Base-by-base conservation (phyloP, 192 early-diverging fungal genomes). In the Backusella luteola region DNA sequence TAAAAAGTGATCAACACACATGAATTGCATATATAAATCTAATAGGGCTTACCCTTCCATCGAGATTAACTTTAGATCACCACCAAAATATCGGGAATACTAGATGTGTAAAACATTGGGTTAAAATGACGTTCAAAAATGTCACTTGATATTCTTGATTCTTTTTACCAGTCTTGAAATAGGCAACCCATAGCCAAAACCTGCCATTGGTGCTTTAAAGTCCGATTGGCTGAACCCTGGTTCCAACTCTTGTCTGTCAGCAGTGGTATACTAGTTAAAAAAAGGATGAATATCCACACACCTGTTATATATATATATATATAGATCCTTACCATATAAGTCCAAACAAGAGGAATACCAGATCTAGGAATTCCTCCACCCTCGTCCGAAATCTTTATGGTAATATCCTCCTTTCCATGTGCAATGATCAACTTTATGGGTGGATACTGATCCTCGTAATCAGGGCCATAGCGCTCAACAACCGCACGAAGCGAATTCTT, bases 81-180 rank as follows among this genome's bases (percentile, higher is more conserved):
- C 97, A 73, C 97, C 97, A 89, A 97, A 97, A 81, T 99, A 99
- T 34, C 96, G 91, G 6, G 97, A 94, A 85, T 98, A 98, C 69
- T 89, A 84, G 59, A 35, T 8, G 4, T 44, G 42, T 32, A 32
- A 44, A 44, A 14, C 15, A 44, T 44, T 46, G 6, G 42, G 29
- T 21, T 32, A 32, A 2, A 26, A 46, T 46, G 41, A 29, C 42
- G 39, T 59, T 59, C 38, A 8, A 39, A 70, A 15, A 53, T 3
- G 49, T 34, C 38, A 53, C 19, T 56, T 35, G 15, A 29, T 49
- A 32, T 32, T 32, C 32, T n/a, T 29, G 38, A 39, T 44, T 44
- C 12, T 15, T 52, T 70, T 36, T 84, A 85, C 84, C 71, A 94
- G 76, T 75, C 94, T 84, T 42, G 91, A 92, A 53, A 97, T 90